Base-by-base conservation (phyloP, 31 red algal genomes). In the Odonthalia washingtoniensis region DNA sequence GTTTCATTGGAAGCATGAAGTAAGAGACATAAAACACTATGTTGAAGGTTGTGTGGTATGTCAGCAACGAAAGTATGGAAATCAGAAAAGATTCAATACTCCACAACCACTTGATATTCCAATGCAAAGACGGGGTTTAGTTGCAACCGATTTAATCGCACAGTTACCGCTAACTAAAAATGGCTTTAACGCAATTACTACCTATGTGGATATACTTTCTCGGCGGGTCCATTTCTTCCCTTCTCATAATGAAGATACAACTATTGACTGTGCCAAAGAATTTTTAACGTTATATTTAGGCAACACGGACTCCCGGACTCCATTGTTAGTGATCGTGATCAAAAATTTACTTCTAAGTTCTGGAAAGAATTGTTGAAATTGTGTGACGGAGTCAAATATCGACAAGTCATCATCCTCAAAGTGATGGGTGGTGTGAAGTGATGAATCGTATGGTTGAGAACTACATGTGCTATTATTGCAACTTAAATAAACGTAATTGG, bases 41-140 rank as follows among this genome's bases (percentile, higher is more conserved):
- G 65, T 53, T 68, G 80, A 83, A 26, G 65, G 38, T 27, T 83
- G 80, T 42, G 4, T 36, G n/a, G 32, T 42, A 3, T 83, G 53
- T 42, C 80, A 83, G 39, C 80, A 83, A 37, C 62, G 69, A 14
- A 66, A 83, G 62, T 40, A 83, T 70, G 1, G 42, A 17, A 36
- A 42, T 2, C 61, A 62, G 1, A n/a, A 45, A 36, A 16, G 0
- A 9, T 40, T 83, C 4, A 83, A 66, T 46, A 44, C 65, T 4
- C 80, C 80, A 6, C 38, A 28, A 4, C 27, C 80, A 1, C 32
- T 83, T 2, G 57, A 63, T 18, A 1, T 83, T 3, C 80, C 60
- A 1, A 38, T 21, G 0, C 0, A 63, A 14, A 4, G 80, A 68
- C 43, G 80, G 60, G 80, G 61, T 2, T 27, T 83, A 21, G 16